Base-by-base conservation (phyloP, 192 early-diverging fungal species). In the Umbelopsis sp. region DNA sequence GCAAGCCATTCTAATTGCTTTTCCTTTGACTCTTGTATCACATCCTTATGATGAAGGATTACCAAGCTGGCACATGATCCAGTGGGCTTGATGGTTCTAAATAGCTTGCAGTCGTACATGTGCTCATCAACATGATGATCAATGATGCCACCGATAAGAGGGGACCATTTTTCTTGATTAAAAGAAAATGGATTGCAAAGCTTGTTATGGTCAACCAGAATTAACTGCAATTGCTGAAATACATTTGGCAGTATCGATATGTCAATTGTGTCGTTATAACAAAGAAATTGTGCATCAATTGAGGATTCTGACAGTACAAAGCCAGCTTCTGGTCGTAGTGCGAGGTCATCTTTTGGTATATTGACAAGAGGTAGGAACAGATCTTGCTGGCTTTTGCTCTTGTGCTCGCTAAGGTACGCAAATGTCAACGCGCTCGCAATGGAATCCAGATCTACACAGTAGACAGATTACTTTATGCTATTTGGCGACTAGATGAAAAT, bases 101-200 rank as follows among this genome's bases (percentile, higher is more conserved):
- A 69, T 17, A 69, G 45, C n/a, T 76, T 78, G 20, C 70, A 59
- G 4, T 20, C 41, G 68, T 90, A 86, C 9, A 82, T 51, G 8
- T 74, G 68, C 69, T 89, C 89, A 71, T 94, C 91, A 12, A 59
- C 68, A 73, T 94, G 92, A 67, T 94, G 92, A 77, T 94, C 92
- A 6, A 93, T 45, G 20, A 93, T 68, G 11, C 87, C 87, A 1
- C 81, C 72, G 12, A 93, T 84, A 50, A 25, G 32, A 16, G 74
- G 74, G 1, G 56, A 29, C 69, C 44, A 51, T n/a, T 26, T 56
- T 0, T 31, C 25, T 0, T 45, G 47, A 51, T 77, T 29, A 11
- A 71, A 52, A 20, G 65, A 21, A 54, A 82, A 65, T 65, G 81
- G 53, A 65, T 71, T 45, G 14, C 78, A 51, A 68, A 92, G 71